Evolutionary conservation across 768 basidiomycete genomes (phyloP).

Genomic region (Roridomyces roridus): DNA sequence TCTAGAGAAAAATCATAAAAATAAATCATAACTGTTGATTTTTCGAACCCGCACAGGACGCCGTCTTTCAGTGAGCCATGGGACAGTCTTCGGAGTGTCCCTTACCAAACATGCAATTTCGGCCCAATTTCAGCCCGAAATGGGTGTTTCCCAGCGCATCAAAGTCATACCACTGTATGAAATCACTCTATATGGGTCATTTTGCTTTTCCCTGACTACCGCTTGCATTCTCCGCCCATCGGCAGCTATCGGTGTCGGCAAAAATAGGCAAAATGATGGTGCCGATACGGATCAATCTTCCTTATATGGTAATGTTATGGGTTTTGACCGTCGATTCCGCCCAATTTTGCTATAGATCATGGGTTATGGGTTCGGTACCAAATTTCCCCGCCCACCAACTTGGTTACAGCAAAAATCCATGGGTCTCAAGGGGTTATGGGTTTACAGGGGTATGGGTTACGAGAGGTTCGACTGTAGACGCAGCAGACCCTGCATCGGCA

Average conservation of each 20-base stretch:
- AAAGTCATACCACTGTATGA: too few species aligned
- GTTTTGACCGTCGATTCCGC: neutral
- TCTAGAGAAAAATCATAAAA: constrained; percentile 4
- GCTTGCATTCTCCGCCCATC: too few species aligned
- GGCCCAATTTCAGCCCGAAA: too few species aligned
- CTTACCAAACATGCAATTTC: too few species aligned
- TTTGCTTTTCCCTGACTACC: too few species aligned
- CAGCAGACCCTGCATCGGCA: too few species aligned
- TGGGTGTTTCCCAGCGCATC: too few species aligned
- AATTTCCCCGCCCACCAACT: too few species aligned
- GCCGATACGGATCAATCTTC: neutral
- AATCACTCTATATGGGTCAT: too few species aligned
- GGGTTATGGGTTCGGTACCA: constrained; percentile 7
- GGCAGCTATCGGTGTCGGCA: neutral
- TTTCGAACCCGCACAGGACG: too few species aligned
- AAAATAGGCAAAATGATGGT: neutral
- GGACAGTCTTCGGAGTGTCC: too few species aligned
- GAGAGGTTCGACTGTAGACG: constrained; percentile 4
- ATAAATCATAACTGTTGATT: neutral
- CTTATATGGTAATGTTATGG: constrained; percentile 12
- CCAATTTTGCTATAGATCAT: constrained; percentile 12
- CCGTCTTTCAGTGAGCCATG: too few species aligned
- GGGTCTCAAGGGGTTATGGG: constrained; percentile 5
- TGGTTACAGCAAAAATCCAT: neutral
- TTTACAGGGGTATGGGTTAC: constrained; percentile 1